Evolutionary conservation across 2,329 filamentous ascomycete genomes (phyloP), one percentile per base, ranked within the genome.

Genomic region (Helotiales sp.): DNA sequence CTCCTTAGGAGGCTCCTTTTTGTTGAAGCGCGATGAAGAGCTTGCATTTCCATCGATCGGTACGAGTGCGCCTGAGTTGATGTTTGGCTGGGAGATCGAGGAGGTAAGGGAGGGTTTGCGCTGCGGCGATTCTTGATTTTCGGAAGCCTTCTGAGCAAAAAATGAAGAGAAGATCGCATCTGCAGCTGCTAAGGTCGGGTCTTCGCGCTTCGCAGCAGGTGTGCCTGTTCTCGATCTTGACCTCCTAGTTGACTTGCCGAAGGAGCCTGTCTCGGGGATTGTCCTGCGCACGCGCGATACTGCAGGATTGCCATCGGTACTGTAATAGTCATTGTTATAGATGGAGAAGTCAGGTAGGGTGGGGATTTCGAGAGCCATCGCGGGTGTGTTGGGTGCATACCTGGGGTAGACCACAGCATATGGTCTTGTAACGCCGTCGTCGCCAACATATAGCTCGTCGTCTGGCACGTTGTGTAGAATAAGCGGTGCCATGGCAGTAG

Each of bases 381-480:
- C 65, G 70, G 57, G 45, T 40, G 40, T 43, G 45, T 17, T 59
- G 43, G 28, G 65, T 57, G 74, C 84, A 67, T 83, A 89, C 87
- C 87, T 85, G 74, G 86, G 84, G 74, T 87, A 89, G 43, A 89
- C 83, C 84, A 90, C 87, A 69, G 87, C 88, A 75, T 89, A 91
- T 1, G 88, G 88, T 69, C 88, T 81, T 77, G 86, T 86, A 70
- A 90, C 77, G 69, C 88, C 88, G 78, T 90, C 88, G 62, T 89
- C 86, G 65, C 88, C 88, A 6, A 87, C 80, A 76, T 89, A 90
- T 59, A 88, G 85, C 76, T 90, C 88, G 60, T 90, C 88, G 71
- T 90, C 88, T 65, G 88, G 87, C 70, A 90, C 88, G 76, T 89
- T 90, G 76, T 91, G 88, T 37, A 91, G 80, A 74, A 90, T 89